phyloP scores from a whole-genome alignment of 768 basidiomycete genomes.

The Lenzites betulinus region DNA sequence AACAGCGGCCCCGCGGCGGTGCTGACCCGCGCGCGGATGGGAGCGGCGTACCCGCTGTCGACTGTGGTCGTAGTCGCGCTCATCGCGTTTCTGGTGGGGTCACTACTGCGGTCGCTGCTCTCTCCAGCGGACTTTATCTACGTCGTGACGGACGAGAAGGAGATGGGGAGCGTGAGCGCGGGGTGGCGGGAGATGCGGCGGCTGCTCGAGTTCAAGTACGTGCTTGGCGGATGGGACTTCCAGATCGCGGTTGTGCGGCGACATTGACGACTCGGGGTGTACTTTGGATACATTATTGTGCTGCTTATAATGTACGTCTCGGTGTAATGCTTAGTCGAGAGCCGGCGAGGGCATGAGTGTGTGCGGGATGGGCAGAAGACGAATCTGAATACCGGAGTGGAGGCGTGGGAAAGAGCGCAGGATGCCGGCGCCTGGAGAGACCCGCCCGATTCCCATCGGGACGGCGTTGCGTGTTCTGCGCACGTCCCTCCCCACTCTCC shows the following conservation, averaged over 20 bases:
- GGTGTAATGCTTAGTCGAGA: constrained; percentile 16
- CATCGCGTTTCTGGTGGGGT: constrained; percentile 90
- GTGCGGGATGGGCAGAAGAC: neutral
- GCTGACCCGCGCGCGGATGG: constrained; percentile 9
- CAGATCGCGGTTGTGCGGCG: constrained; percentile 83
- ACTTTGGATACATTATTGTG: neutral
- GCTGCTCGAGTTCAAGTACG: constrained; percentile 78
- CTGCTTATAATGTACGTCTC: neutral
- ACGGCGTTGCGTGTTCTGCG: constrained; percentile 37
- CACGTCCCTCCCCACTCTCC: constrained; percentile 26
- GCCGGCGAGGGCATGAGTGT: neutral
- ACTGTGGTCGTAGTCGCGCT: constrained; percentile 77
- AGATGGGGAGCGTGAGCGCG: constrained; percentile 49
- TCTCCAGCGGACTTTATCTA: constrained; percentile 92
- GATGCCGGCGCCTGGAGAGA: constrained; percentile 22
- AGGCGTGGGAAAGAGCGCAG: constrained; percentile 6
- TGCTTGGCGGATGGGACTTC: constrained; percentile 85
- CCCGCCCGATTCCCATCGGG: constrained; percentile 40
- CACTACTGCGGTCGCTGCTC: constrained; percentile 82
- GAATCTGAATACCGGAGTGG: neutral
- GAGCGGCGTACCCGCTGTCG: constrained; percentile 42
- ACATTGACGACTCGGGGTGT: constrained; percentile 41
- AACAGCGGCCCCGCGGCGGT: constrained; percentile 2
- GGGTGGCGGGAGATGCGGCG: constrained; percentile 88
- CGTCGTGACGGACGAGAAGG: constrained; percentile 59